These are phyloP conservation scores for Lichina pygmaea DNA, from an alignment of 495 filamentous ascomycete species.

Conservation along the genomic window DNA sequence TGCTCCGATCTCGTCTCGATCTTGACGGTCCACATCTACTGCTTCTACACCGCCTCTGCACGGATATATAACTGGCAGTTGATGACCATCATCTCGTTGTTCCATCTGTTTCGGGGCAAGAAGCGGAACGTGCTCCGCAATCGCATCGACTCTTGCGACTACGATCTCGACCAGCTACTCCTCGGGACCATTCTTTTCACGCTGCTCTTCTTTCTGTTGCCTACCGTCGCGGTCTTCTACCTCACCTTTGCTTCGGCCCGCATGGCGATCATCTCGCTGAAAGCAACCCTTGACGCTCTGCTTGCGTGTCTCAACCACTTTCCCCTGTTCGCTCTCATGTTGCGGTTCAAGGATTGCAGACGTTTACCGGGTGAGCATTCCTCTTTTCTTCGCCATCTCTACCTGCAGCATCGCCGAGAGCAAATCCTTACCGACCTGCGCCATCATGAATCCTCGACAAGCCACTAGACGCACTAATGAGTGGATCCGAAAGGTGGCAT, in stretches of 20 bases:
- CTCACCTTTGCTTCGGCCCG: conserved; percentile 82
- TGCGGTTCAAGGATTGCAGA: conserved; percentile 77
- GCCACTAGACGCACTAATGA: neutral
- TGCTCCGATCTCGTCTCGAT: conserved; percentile 87
- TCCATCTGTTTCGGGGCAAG: conserved; percentile 93
- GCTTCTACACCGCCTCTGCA: conserved; percentile 87
- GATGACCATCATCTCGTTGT: conserved; percentile 82
- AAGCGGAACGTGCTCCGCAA: conserved; percentile 94
- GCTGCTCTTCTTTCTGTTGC: conserved; percentile 78
- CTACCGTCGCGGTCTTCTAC: conserved; percentile 90
- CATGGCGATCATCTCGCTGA: conserved; percentile 82
- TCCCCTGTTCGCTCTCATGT: conserved; percentile 89
- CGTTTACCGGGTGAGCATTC: conserved; percentile 47
- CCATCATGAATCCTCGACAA: neutral
- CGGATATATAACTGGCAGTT: conserved; percentile 97
- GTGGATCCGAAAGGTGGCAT: conserved; percentile 35
- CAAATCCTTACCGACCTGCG: no score
- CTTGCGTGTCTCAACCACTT: conserved; percentile 95
- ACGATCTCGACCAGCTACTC: conserved; percentile 91
- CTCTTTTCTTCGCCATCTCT: neutral
- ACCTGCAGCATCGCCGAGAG: neutral
- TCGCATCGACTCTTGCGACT: conserved; percentile 95
- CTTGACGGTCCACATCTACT: conserved; percentile 87
- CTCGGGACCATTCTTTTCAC: conserved; percentile 94
- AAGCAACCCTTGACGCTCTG: conserved; percentile 68